A percentile compares a stretch with the other conserved stretches of the same genome.
phyloP scores from a whole-genome alignment of 805 yeast species.

The Zygoascus bituminiphila region DNA sequence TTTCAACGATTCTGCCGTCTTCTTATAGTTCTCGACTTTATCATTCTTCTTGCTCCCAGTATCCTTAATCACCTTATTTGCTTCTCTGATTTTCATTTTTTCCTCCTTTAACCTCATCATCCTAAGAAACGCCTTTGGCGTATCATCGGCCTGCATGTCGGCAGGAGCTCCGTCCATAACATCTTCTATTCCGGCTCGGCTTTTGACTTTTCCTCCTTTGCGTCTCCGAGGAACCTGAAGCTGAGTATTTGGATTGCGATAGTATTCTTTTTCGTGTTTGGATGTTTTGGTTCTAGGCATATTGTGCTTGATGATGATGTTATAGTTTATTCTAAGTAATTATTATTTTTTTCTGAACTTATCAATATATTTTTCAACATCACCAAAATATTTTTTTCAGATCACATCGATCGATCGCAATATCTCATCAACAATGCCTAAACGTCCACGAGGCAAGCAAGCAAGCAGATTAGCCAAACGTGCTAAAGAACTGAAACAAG shows the following conservation, averaged over 20 bases:
- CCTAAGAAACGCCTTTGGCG: constrained; percentile 28
- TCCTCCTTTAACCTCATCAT: constrained; percentile 20
- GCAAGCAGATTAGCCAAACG: constrained; percentile 16
- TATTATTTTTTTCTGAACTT: background rate
- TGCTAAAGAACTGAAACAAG: constrained; percentile 14
- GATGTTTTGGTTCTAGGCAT: background rate
- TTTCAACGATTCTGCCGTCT: constrained; percentile 11
- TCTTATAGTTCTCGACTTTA: background rate
- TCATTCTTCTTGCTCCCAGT: constrained; percentile 4
- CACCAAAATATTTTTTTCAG: background rate
- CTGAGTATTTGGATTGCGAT: background rate
- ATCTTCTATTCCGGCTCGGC: constrained; percentile 17
- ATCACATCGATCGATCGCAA: background rate
- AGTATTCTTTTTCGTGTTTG: background rate
- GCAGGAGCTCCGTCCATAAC: constrained; percentile 2
- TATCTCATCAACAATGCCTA: constrained; percentile 15
- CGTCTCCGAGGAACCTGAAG: background rate
- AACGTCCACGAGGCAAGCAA: constrained; percentile 19
- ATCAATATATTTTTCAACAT: background rate
- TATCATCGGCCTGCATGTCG: constrained; percentile 24
- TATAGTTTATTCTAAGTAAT: background rate
- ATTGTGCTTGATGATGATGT: background rate
- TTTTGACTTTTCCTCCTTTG: constrained; percentile 20
- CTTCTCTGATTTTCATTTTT: background rate
- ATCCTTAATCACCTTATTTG: background rate